Evolutionary conservation across 257 asterid species (phyloP).

Genomic region (Linaria vulgaris): DNA sequence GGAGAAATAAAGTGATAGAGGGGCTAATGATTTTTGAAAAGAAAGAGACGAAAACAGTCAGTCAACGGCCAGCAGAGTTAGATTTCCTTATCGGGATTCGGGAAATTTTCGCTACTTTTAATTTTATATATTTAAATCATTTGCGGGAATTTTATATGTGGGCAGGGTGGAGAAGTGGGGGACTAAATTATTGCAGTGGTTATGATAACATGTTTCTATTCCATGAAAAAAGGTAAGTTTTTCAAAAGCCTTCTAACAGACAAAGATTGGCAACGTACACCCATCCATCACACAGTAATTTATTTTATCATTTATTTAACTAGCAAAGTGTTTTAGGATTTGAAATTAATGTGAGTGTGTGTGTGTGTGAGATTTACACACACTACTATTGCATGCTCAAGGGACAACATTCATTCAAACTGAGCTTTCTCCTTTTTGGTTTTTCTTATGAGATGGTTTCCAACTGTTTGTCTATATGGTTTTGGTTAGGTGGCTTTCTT

Average conservation of each 20-base stretch:
- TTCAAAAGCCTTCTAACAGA: conserved; percentile 20
- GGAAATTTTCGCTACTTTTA: conserved; percentile 4
- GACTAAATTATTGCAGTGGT: conserved; percentile 64
- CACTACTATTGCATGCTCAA: conserved; percentile 32
- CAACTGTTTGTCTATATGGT: conserved; percentile 42
- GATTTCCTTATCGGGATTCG: conserved; percentile 24
- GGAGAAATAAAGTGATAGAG: conserved; percentile 27
- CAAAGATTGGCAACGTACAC: not conserved
- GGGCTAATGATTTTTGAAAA: conserved; percentile 31
- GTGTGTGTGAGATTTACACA: not conserved
- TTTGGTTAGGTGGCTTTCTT: conserved; percentile 40
- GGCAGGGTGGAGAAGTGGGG: conserved; percentile 43
- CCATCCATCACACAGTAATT: not conserved
- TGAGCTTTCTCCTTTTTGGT: conserved; percentile 26
- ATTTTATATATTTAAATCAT: not conserved
- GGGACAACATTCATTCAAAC: conserved; percentile 54
- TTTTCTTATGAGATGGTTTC: conserved; percentile 32
- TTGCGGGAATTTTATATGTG: conserved; percentile 2
- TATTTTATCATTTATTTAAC: not conserved
- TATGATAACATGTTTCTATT: conserved; percentile 46
- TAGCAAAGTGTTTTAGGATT: not conserved
- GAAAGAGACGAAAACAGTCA: conserved; percentile 34
- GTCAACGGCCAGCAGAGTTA: conserved; percentile 50
- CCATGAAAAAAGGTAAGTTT: conserved; percentile 32
- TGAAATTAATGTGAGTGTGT: not conserved